A percentile compares a stretch with the other conserved stretches of the same genome.
phyloP scores from a whole-genome alignment of 2,329 filamentous ascomycete genomes.

The Fusarium tjaetaba region DNA sequence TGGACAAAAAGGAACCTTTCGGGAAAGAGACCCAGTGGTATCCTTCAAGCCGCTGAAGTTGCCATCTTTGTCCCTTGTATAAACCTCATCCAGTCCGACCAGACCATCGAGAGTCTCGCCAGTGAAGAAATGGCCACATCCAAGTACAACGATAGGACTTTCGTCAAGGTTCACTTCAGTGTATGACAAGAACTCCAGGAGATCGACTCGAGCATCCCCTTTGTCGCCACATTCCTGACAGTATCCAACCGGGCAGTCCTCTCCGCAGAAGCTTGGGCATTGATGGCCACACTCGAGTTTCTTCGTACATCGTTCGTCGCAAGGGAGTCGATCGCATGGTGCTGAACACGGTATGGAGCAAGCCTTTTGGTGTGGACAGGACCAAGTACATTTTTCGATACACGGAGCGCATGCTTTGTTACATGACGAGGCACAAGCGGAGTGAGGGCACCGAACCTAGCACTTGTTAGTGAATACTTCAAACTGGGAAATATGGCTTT shows the following conservation, averaged over 20 bases:
- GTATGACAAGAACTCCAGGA: no score
- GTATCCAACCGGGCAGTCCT: no score
- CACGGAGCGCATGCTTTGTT: conserved; percentile 69
- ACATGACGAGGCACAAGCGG: conserved; percentile 62
- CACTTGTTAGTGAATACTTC: not conserved
- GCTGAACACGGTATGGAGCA: conserved; percentile 68
- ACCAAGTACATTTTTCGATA: conserved; percentile 61
- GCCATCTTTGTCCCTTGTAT: conserved; percentile 51
- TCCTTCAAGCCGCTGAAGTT: conserved; percentile 44
- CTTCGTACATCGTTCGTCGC: conserved; percentile 66
- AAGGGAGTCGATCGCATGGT: conserved; percentile 73
- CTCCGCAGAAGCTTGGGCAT: conserved; percentile 66
- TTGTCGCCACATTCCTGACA: no score
- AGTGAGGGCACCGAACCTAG: conserved; percentile 63
- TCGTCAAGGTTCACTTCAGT: no score
- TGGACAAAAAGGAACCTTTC: conserved; percentile 58
- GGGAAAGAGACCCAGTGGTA: conserved; percentile 60
- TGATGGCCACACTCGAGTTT: conserved; percentile 66
- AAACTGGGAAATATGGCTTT: not conserved
- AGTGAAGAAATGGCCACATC: no score
- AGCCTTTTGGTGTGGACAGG: conserved; percentile 60
- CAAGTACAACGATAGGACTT: no score
- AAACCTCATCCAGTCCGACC: conserved; percentile 47
- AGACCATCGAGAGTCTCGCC: no score
- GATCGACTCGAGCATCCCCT: no score